phyloP scores from a whole-genome alignment of 2,329 filamentous ascomycete genomes.

The Achaetomium macrosporum region DNA sequence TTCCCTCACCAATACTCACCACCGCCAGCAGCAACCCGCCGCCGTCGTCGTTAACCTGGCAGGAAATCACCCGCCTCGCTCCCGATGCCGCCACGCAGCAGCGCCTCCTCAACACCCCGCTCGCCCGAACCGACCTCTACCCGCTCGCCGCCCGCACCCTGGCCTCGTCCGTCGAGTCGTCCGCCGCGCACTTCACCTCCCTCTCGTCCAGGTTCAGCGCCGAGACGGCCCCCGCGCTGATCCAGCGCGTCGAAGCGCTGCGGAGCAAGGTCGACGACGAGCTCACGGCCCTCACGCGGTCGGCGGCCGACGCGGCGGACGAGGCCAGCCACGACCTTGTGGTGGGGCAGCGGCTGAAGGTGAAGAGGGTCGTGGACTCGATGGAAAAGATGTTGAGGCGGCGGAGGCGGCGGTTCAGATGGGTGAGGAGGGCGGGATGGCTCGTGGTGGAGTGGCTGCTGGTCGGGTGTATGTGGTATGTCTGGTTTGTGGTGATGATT shows the following conservation, averaged over 20 bases:
- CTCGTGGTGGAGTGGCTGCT: slow-evolving; percentile 81
- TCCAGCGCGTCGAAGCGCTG: slow-evolving; percentile 41
- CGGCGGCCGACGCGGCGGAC: slow-evolving; percentile 72
- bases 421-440: slow-evolving; percentile 71
- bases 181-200: slow-evolving; percentile 50
- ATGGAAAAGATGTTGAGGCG: slow-evolving; percentile 71
- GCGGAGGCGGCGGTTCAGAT: slow-evolving; percentile 61
- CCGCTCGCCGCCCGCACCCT: slow-evolving; percentile 49
- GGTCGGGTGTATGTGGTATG: slow-evolving; percentile 86
- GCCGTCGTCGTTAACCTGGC: slow-evolving; percentile 30
- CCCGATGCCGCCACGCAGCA: slow-evolving; percentile 31
- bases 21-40: slow-evolving; percentile 10
- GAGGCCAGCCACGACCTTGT: slow-evolving; percentile 70
- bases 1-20: slow-evolving; percentile 26
- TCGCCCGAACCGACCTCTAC: slow-evolving; percentile 42
- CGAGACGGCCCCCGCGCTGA: slow-evolving; percentile 50
- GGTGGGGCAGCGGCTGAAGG: slow-evolving; percentile 67
- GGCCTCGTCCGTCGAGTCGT: slow-evolving; percentile 41
- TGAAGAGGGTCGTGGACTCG: slow-evolving; percentile 73
- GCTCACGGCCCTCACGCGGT: slow-evolving; percentile 55
- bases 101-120: slow-evolving; percentile 29
- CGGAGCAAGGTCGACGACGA: slow-evolving; percentile 46
- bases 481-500: slow-evolving; percentile 84
- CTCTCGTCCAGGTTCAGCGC: slow-evolving; percentile 55
- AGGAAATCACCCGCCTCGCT: slow-evolving; percentile 39